These are phyloP conservation scores for Pseudohyphozyma bogoriensis DNA, from an alignment of 768 basidiomycete genomes.

Conservation along the genomic window DNA sequence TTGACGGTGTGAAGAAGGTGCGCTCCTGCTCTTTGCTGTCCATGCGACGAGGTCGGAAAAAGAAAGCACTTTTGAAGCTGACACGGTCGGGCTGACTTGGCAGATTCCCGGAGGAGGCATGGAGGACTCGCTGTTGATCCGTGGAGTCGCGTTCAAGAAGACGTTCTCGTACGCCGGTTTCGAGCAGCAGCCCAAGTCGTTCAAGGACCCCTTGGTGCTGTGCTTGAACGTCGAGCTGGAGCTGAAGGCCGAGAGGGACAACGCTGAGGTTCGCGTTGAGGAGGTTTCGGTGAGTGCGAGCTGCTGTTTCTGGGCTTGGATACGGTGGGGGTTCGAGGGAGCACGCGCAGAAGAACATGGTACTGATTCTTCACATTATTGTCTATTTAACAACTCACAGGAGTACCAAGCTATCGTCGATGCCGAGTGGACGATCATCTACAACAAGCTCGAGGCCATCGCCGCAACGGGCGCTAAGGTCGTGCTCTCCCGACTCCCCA, in stretches of 20 bases:
- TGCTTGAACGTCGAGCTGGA: constrained; percentile 97
- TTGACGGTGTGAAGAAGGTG: too few relatives aligned
- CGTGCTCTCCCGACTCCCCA: constrained; percentile 93
- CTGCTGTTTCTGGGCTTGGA: neutral
- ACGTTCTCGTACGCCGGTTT: constrained; percentile 99
- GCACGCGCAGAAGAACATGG: neutral
- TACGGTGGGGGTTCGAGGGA: neutral
- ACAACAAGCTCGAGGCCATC: constrained; percentile 89
- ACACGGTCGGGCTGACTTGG: too few relatives aligned
- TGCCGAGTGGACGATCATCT: constrained; percentile 99
- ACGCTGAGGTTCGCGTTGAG: constrained; percentile 94
- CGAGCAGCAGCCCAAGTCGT: constrained; percentile 94
- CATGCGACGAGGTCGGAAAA: constrained; percentile 46
- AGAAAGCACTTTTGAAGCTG: too few relatives aligned
- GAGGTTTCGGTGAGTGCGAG: constrained; percentile 55
- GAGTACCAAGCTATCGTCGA: constrained; percentile 99
- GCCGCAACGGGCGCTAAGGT: constrained; percentile 94
- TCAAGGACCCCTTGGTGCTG: constrained; percentile 76
- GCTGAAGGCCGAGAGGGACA: constrained; percentile 98
- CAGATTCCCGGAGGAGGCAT: constrained; percentile 94
- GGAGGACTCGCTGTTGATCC: constrained; percentile 83
- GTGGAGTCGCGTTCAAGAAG: constrained; percentile 96
- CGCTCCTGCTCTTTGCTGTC: neutral
- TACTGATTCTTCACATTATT: neutral
- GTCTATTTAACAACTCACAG: constrained; percentile 27